Percentiles rank a stretch among this genome's conserved stretches.
phyloP scores from a whole-genome alignment of 805 yeast genomes.

The Candida sanyiensis region DNA sequence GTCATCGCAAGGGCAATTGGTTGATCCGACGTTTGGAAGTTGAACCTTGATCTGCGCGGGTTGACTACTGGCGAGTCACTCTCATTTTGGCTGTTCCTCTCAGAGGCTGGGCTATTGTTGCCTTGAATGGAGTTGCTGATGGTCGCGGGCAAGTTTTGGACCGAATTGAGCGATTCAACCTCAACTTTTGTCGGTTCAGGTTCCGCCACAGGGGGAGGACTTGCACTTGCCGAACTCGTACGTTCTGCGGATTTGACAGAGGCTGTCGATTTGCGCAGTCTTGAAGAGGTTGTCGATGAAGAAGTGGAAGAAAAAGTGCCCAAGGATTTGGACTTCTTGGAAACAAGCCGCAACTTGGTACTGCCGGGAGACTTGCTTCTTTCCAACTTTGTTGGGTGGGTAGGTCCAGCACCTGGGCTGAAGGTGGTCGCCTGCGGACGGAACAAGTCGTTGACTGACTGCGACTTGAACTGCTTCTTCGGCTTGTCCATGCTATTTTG shows the following conservation, averaged over 20 bases:
- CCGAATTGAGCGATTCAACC: slow-evolving; percentile 5
- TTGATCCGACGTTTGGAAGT: slow-evolving; percentile 4
- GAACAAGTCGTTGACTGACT: slow-evolving; percentile 25
- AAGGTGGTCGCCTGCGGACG: slow-evolving; percentile 17
- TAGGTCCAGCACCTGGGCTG: not conserved
- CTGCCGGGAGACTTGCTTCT: slow-evolving; percentile 15
- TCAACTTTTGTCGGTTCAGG: not conserved
- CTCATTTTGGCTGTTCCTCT: slow-evolving; percentile 5
- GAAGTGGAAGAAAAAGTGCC: slow-evolving; percentile 9
- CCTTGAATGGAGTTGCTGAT: slow-evolving; percentile 5
- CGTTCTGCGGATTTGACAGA: not conserved
- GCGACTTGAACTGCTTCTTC: slow-evolving; percentile 27
- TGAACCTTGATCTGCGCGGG: slow-evolving; percentile 9
- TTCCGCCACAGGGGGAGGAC: not conserved
- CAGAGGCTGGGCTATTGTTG: slow-evolving; percentile 4
- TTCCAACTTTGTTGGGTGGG: slow-evolving; percentile 2
- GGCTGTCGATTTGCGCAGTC: not conserved
- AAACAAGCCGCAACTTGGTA: slow-evolving; percentile 21
- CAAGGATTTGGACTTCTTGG: slow-evolving; percentile 12
- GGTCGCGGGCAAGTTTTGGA: slow-evolving; percentile 8
- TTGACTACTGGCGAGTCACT: slow-evolving; percentile 2
- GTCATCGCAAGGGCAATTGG: not conserved
- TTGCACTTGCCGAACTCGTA: not conserved
- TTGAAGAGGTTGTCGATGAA: no score
- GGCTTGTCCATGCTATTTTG: slow-evolving; percentile 17